A percentile compares a stretch with the other conserved stretches of the same genome.
Evolutionary conservation across 495 filamentous ascomycete species (phyloP).

Genomic region (Terfezia claveryi): DNA sequence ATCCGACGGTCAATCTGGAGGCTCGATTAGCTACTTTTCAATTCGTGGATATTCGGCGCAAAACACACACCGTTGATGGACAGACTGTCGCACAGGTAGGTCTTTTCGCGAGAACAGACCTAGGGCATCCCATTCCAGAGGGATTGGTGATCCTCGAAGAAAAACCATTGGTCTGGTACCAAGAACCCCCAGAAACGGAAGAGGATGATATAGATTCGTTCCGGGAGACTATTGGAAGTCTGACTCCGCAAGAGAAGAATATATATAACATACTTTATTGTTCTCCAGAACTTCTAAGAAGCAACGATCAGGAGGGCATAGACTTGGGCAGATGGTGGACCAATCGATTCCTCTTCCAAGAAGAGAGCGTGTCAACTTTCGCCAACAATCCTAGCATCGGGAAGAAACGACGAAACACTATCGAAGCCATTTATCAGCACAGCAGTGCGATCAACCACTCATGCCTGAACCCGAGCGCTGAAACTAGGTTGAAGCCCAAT

Average conservation of each 20-base stretch:
- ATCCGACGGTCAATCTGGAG: not conserved
- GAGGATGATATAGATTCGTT: not conserved
- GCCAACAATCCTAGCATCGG: not conserved
- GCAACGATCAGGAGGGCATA: not conserved
- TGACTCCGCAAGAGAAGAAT: not conserved
- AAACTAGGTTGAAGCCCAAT: not conserved
- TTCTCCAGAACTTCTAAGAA: not conserved
- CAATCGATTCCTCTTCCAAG: not conserved
- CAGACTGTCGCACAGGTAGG: not conserved
- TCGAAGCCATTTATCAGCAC: not conserved
- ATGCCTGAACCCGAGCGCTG: not conserved
- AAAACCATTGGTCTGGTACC: not conserved
- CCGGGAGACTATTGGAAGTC: not conserved
- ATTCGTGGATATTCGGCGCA: not conserved
- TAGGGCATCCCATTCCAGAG: not conserved
- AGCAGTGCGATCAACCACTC: not conserved
- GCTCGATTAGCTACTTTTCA: not conserved
- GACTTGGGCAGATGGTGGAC: not conserved
- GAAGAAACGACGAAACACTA: not conserved
- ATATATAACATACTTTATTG: not conserved
- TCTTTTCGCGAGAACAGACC: not conserved
- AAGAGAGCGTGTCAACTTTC: not conserved
- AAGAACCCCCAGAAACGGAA: not conserved
- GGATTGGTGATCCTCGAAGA: not conserved
- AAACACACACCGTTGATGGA: not conserved